These are phyloP conservation scores for Podosphaera leucotricha DNA, from an alignment of 2,329 filamentous ascomycete genomes.

Conservation along the genomic window DNA sequence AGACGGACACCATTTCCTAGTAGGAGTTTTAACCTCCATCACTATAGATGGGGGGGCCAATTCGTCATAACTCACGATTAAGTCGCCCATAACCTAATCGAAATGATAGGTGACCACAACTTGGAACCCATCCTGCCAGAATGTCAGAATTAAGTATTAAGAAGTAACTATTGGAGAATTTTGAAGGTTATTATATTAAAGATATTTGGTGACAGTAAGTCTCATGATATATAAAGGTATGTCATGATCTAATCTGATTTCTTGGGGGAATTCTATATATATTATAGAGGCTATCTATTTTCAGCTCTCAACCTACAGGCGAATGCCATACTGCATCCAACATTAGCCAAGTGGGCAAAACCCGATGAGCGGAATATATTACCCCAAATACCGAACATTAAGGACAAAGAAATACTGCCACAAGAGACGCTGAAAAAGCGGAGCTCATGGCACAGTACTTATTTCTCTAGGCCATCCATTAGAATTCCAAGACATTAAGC, in stretches of 20 bases:
- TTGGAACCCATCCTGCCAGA: too few species aligned
- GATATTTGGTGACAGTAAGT: neutral
- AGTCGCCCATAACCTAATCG: neutral
- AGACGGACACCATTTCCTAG: neutral
- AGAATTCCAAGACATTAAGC: neutral
- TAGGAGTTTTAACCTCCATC: neutral
- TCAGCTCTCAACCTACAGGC: too few species aligned
- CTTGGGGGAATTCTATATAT: neutral
- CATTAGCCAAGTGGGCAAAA: neutral
- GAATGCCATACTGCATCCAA: neutral
- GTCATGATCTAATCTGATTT: too few species aligned
- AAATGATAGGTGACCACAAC: constrained; percentile 1
- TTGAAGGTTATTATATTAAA: neutral
- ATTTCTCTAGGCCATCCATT: neutral
- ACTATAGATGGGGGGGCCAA: neutral
- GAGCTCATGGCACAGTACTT: neutral
- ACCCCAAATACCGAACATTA: constrained; percentile 1
- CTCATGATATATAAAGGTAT: too few species aligned
- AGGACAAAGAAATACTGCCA: neutral
- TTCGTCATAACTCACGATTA: neutral
- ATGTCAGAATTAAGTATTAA: too few species aligned
- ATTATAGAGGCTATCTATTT: too few species aligned
- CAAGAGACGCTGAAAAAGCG: neutral
- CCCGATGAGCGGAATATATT: neutral
- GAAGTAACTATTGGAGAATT: too few species aligned